Evolutionary conservation across 2,329 filamentous ascomycete genomes (phyloP), one percentile per base, ranked within the genome.

Genomic region (Pestalotiopsis sp.): DNA sequence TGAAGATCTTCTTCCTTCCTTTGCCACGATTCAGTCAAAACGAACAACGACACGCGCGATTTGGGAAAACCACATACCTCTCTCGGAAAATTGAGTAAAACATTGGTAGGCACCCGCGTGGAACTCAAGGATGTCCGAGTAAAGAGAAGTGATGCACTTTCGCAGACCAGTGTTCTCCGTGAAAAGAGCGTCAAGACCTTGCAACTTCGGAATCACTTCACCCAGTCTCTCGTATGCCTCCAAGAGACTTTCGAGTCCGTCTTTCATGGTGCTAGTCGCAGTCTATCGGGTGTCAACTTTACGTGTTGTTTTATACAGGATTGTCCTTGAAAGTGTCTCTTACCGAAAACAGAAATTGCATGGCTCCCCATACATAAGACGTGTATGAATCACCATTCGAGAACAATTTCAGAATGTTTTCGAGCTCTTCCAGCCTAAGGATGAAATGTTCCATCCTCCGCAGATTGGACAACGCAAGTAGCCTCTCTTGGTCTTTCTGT

Each of bases 281-380:
- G 48, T 59, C 64, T 66, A 20, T 20, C 71, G 69, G 26, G 17
- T 10, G 13, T 60, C 6, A 60, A 20, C 6, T 20, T 58, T 24
- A 4, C 55, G 30, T 38, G 30, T 17, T 35, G 4, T 60, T 14
- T 4, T 6, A n/a, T 17, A 9, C 13, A 20, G 6, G 44, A n/a
- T 60, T 17, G 26, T 35, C 4, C n/a, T 20, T 30, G 13, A 9
- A 6, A 35, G 7, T 24, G 30, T 13, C 48, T n/a, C 60, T 64
- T 10, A 74, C 73, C 65, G 72, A 64, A 17, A 76, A 60, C 11
- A 77, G 70, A 22, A 70, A 74, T 9, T 68, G 66, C n/a, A 74
- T 69, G 1, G 76, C 74, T 1, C 76, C 76, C 76, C 76, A 78
- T 40, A 78, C 70, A n/a, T 66, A 75, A 20, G 68, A 68, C 4